phyloP scores from a whole-genome alignment of 805 yeast genomes.

The Candida maris region DNA sequence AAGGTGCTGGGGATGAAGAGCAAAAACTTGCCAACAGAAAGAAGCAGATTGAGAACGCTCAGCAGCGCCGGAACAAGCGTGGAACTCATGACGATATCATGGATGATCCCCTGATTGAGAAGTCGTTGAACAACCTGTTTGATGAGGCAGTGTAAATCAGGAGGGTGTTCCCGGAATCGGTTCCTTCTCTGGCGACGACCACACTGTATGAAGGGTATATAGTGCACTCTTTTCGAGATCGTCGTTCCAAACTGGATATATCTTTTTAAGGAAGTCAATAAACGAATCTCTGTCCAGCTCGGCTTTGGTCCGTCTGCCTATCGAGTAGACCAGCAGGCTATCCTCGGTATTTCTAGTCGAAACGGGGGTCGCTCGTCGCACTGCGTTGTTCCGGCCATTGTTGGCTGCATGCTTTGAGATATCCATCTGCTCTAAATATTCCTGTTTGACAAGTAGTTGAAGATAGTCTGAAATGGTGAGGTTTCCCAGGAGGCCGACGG shows the following conservation, averaged over 20 bases:
- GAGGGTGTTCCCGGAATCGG: background rate
- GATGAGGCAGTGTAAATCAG: slow-evolving; percentile 34
- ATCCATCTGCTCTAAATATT: slow-evolving; percentile 23
- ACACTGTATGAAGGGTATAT: slow-evolving; percentile 22
- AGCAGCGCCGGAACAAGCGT: slow-evolving; percentile 42
- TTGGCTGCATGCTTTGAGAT: slow-evolving; percentile 13
- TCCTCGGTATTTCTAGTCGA: slow-evolving; percentile 18
- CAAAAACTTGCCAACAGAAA: slow-evolving; percentile 39
- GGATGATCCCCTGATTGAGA: slow-evolving; percentile 71
- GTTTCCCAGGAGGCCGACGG: slow-evolving; percentile 17
- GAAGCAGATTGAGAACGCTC: slow-evolving; percentile 49
- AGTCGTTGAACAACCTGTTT: slow-evolving; percentile 57
- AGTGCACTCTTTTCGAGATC: slow-evolving; percentile 25
- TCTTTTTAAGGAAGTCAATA: slow-evolving; percentile 22
- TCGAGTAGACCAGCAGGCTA: slow-evolving; percentile 20
- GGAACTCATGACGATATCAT: slow-evolving; percentile 44
- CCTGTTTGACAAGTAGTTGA: slow-evolving; percentile 23
- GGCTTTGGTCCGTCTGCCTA: slow-evolving; percentile 28
- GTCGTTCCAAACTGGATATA: slow-evolving; percentile 29
- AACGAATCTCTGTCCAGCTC: slow-evolving; percentile 27
- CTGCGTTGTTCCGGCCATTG: slow-evolving; percentile 4
- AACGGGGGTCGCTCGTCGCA: slow-evolving; percentile 7
- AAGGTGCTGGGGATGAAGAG: slow-evolving; percentile 30
- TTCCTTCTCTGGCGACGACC: slow-evolving; percentile 12
- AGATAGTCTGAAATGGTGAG: slow-evolving; percentile 22